A percentile compares a stretch with the other conserved stretches of the same genome.
Conservation (phyloP, 2,329 filamentous ascomycete species). For the Trichoderma arundinaceum region DNA sequence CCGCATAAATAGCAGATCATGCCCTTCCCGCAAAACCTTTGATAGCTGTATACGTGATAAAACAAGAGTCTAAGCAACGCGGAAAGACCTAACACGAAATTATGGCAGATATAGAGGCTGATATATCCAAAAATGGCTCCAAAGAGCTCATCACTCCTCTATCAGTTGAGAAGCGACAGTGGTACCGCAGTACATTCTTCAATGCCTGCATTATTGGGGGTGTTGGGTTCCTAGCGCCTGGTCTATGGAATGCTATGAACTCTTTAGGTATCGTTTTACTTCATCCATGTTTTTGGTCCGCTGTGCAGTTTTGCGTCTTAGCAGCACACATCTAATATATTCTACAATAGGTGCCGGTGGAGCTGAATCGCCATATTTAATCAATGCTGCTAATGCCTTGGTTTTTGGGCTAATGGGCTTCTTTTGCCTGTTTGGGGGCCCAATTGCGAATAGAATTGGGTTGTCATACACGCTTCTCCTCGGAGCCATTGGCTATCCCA, state of each 20-base stretch:
- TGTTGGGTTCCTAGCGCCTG: conserved; percentile 57
- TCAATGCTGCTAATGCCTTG: conserved; percentile 58
- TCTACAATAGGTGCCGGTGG: conserved; percentile 57
- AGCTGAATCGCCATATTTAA: conserved; percentile 40
- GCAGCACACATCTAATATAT: not conserved
- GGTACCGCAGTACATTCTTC: conserved; percentile 59
- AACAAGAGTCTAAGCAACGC: not conserved
- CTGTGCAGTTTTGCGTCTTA: not conserved
- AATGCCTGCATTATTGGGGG: conserved; percentile 59
- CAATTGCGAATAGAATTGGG: conserved; percentile 56
- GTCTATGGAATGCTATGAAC: conserved; percentile 63
- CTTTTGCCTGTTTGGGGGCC: conserved; percentile 55
- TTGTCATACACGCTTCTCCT: conserved; percentile 52
- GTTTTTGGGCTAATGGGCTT: conserved; percentile 54
- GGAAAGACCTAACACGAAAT: not conserved
- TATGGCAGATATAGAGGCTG: conserved; percentile 25
- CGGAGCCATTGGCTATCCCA: conserved; percentile 54
- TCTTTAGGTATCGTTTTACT: not conserved
- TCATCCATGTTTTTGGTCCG: not conserved
- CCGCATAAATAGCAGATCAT: conserved; percentile 13
- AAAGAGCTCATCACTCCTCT: conserved; percentile 5
- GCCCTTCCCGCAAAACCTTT: not conserved
- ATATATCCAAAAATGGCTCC: conserved; percentile 20
- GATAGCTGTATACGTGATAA: too few relatives aligned
- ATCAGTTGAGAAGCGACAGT: conserved; percentile 37